phyloP scores from a whole-genome alignment of 2,329 filamentous ascomycete genomes.

The Aspergillus calidoustus region DNA sequence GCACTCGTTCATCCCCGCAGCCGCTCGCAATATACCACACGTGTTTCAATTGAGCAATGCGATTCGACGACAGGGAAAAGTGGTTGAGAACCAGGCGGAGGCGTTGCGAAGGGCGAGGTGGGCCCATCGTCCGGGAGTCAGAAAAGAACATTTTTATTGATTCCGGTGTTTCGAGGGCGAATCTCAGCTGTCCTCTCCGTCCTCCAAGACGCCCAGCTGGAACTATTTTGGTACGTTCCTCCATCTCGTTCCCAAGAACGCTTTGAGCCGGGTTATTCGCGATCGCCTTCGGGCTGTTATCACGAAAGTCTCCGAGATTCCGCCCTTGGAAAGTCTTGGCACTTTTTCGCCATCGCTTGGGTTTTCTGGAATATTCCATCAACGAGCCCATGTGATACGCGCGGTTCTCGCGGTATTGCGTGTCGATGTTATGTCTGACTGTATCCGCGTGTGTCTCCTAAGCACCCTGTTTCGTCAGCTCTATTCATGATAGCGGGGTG shows the following conservation, averaged over 20 bases:
- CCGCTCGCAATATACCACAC: conserved; percentile 28
- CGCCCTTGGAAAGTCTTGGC: conserved; percentile 35
- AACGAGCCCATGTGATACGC: conserved; percentile 36
- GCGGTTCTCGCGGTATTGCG: conserved; percentile 33
- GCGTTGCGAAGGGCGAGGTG: conserved; percentile 34
- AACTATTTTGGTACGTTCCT: conserved; percentile 7
- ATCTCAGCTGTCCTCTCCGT: not conserved
- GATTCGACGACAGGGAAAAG: conserved; percentile 36
- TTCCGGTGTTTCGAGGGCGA: not conserved
- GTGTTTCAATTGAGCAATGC: conserved; percentile 36
- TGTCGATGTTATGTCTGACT: conserved; percentile 27
- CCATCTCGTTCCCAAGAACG: conserved; percentile 13
- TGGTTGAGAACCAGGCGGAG: conserved; percentile 23
- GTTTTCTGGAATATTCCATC: conserved; percentile 31
- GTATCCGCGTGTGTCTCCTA: not conserved
- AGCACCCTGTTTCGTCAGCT: not conserved
- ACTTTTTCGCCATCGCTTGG: conserved; percentile 23
- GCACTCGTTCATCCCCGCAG: not conserved
- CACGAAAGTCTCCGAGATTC: conserved; percentile 30
- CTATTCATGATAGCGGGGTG: not conserved
- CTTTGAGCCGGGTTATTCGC: conserved; percentile 30
- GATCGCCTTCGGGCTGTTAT: conserved; percentile 28
- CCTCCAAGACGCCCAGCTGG: not conserved
- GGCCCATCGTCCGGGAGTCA: conserved; percentile 22
- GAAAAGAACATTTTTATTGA: conserved; percentile 15